Base-by-base conservation (phyloP, 1,139 yeast genomes). In the Taphrina pruni region DNA sequence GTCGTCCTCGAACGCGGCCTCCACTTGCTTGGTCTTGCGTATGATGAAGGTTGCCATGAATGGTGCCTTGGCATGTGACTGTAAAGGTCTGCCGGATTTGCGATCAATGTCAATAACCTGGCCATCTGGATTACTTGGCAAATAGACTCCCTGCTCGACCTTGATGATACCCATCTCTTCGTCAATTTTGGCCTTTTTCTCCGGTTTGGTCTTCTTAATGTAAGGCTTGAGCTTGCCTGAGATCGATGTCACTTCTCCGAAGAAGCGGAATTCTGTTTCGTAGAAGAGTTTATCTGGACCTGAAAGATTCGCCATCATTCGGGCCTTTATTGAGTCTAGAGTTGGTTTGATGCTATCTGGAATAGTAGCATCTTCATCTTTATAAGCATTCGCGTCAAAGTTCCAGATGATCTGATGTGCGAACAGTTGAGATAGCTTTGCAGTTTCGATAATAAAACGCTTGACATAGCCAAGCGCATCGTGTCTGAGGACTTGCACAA, bases 371-470 rank as follows among this genome's bases (percentile, higher is more conserved):
- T 91, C 96, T 75, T 94, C 98, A 77, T 91, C 99, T 75, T 88
- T 89, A 78, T 85, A 94, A 72, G 94, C 86, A 77, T 95, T 95
- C 0, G 99, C 99, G 75, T 89, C 81, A 89, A 95, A 91, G 76
- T 95, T 95, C 99, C 99, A 95, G 72, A 95, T 91, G 73, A 95
- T 93, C 79, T 95, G 99, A 78, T 95, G 99, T 0, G 98, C 93
- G 82, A 95, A 95, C 72, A 93, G 82, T 75, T 90, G 96, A 48
- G 96, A 88, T 32, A 92, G 90, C 76, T 89, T 88, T 2, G 97
- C 98, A 0, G 98, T 91, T 77, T 94, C 98, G 71, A 94, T 80
- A 73, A 95, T 93, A 77, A 90, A 90, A 73, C 92, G 85, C 74
- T 90, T 93, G 65, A 93, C 96, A 74, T 92, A 93, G 0, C 97